These are phyloP conservation scores for Mortierella sp. DNA, from an alignment of 371 early-diverging fungal species.

Conservation along the genomic window DNA sequence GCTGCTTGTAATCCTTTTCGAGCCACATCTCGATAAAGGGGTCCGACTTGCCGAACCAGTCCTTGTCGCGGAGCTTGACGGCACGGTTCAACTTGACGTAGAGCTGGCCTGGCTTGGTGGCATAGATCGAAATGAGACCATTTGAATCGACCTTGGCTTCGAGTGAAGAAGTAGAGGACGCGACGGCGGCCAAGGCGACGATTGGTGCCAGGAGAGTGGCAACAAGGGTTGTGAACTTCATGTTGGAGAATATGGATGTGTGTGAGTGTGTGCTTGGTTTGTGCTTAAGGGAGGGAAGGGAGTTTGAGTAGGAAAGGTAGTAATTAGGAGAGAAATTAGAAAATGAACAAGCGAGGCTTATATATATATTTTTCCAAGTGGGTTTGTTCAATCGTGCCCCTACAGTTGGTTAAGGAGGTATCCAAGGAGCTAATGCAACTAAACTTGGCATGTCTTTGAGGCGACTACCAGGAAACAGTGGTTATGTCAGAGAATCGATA, in stretches of 20 bases:
- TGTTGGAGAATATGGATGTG: background rate
- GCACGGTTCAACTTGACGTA: slow-evolving; percentile 44
- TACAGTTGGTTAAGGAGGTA: no score
- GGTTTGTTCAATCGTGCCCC: no score
- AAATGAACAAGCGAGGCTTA: background rate
- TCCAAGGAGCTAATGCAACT: background rate
- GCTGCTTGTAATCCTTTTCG: slow-evolving; percentile 46
- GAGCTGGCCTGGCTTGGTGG: slow-evolving; percentile 31
- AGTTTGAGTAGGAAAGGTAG: background rate
- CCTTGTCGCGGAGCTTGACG: slow-evolving; percentile 21
- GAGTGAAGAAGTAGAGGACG: background rate
- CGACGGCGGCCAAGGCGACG: background rate
- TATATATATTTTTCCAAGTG: no score
- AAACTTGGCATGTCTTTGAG: no score
- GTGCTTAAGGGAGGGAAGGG: background rate
- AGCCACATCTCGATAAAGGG: slow-evolving; percentile 57
- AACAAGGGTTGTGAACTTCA: slow-evolving; percentile 15
- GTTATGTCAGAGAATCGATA: background rate
- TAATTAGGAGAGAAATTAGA: background rate
- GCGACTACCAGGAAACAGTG: background rate
- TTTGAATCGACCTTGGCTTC: background rate
- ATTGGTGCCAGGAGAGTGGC: slow-evolving; percentile 15
- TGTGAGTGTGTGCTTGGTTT: background rate
- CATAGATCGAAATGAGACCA: background rate
- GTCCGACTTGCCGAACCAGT: slow-evolving; percentile 29